Conservation (phyloP, 2,329 filamentous ascomycete genomes). For the Xylaria sp. region DNA sequence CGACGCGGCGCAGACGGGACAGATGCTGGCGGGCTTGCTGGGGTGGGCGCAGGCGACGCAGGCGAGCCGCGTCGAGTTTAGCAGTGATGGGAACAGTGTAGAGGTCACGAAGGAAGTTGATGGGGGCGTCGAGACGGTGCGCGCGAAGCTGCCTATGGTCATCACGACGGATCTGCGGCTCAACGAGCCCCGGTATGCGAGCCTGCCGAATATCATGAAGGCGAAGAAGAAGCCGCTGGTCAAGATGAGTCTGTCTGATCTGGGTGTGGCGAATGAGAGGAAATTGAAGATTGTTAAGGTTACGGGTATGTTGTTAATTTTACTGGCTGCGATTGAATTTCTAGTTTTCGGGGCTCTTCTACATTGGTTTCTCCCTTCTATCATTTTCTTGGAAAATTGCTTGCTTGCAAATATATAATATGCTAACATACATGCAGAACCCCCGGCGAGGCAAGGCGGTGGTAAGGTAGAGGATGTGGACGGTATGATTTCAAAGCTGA, state of each 20-base stretch:
- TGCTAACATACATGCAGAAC: slow-evolving; percentile 67
- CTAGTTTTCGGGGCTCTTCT: too few relatives aligned
- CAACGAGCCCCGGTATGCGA: slow-evolving; percentile 96
- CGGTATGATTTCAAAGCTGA: slow-evolving; percentile 91
- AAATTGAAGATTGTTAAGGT: slow-evolving; percentile 93
- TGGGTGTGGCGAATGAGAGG: slow-evolving; percentile 78
- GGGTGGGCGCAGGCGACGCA: slow-evolving; percentile 96
- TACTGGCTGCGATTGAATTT: slow-evolving; percentile 5
- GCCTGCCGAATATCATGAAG: slow-evolving; percentile 99
- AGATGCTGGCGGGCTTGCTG: slow-evolving; percentile 94
- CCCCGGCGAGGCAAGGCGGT: slow-evolving; percentile 86
- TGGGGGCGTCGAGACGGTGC: slow-evolving; percentile 90
- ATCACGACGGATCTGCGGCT: slow-evolving; percentile 94
- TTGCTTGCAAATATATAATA: too few relatives aligned
- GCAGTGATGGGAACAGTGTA: slow-evolving; percentile 70
- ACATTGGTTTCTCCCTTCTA: too few relatives aligned
- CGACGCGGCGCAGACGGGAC: slow-evolving; percentile 93
- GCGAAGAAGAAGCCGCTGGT: slow-evolving; percentile 99
- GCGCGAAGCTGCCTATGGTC: slow-evolving; percentile 86
- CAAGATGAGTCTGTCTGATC: slow-evolving; percentile 88
- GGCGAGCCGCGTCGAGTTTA: slow-evolving; percentile 85
- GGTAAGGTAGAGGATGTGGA: slow-evolving; percentile 98
- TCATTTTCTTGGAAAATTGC: too few relatives aligned
- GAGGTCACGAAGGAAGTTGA: slow-evolving; percentile 93
- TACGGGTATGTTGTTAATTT: slow-evolving; percentile 67